Base-by-base conservation (phyloP, 371 early-diverging fungal species). In the Coemansia sp. region DNA sequence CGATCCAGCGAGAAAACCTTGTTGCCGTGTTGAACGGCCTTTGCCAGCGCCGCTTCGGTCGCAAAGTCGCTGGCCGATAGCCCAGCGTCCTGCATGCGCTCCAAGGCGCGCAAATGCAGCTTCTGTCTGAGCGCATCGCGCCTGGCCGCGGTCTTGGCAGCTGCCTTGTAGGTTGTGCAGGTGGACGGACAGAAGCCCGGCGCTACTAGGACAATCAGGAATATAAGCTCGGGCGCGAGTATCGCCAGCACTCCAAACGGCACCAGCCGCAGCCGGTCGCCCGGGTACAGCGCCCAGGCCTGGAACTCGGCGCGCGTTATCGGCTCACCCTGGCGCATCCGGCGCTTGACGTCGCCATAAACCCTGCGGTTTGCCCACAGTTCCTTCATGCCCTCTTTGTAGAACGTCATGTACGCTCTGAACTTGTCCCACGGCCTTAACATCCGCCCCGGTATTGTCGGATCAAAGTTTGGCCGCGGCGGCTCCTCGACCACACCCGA, bases 131-230 rank as follows among this genome's bases (percentile, higher is more conserved):
- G 4, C 26, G 40, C 41, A 40, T 71, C 76, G 48, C 53, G 65
- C 62, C 63, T 66, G 32, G 42, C 43, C n/a, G 63, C 71, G 62
- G 55, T 49, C 45, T 63, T 59, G 20, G 55, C 47, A 13, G 53
- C 43, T 55, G 65, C 56, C 14, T 57, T 62, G 39, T 49, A 75
- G 20, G 73, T 75, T 34, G 63, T 49, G 43, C 71, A 71, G 0
- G 76, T 75, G 14, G 66, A 54, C 20, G 76, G 76, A 30, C 70
- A 65, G 16, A 71, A n/a, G 10, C 53, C 59, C 4, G 76, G 76
- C 42, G 72, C 47, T 42, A 66, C 35, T 41, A 60, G 26, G 26
- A 71, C 41, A 4, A 63, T 41, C 38, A 75, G 50, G 61, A 59
- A 73, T 3, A 72, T 72, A 5, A 63, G 39, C 63, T 75, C 76